These are phyloP conservation scores for Nidularia sp. DNA, from an alignment of 768 basidiomycete genomes.

Conservation along the genomic window DNA sequence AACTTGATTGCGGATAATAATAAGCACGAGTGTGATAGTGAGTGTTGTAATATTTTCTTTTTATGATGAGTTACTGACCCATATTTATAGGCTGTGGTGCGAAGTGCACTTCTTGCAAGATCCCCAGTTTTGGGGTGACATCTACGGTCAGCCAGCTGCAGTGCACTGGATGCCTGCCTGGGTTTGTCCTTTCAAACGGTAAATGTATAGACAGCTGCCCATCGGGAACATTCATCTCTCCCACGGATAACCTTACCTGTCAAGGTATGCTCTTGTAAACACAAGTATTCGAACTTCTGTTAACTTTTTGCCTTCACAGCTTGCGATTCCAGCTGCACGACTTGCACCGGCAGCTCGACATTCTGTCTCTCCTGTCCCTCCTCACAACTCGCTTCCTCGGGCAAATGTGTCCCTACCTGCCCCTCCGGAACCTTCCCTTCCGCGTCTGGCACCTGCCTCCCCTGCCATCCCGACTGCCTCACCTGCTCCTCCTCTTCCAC, in stretches of 20 bases:
- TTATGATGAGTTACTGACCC: neutral
- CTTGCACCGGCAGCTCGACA: slow-evolving; percentile 62
- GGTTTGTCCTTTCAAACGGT: slow-evolving; percentile 67
- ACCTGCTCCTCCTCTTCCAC: slow-evolving; percentile 47
- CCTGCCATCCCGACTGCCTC: slow-evolving; percentile 85
- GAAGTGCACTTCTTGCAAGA: slow-evolving; percentile 76
- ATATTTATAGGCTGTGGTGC: slow-evolving; percentile 64
- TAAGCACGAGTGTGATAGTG: slow-evolving; percentile 83
- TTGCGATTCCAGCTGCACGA: slow-evolving; percentile 53
- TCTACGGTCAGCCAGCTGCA: slow-evolving; percentile 64
- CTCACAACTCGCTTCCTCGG: slow-evolving; percentile 54
- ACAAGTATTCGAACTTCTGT: slow-evolving; percentile 1
- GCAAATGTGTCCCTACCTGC: slow-evolving; percentile 74
- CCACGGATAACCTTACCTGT: slow-evolving; percentile 72
- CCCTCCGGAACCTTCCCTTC: slow-evolving; percentile 51
- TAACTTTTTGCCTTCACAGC: slow-evolving; percentile 15
- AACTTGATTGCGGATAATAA: slow-evolving; percentile 72
- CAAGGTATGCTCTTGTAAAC: slow-evolving; percentile 43
- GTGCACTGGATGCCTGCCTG: slow-evolving; percentile 78
- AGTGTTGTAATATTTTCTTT: slow-evolving; percentile 16
- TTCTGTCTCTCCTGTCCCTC: slow-evolving; percentile 75
- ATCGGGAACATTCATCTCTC: slow-evolving; percentile 64
- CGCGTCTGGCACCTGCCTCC: slow-evolving; percentile 59
- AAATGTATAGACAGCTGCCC: slow-evolving; percentile 72
- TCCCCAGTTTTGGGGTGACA: slow-evolving; percentile 64